Evolutionary conservation across 768 basidiomycete species (phyloP).

Genomic region (Termitomyces sp.): DNA sequence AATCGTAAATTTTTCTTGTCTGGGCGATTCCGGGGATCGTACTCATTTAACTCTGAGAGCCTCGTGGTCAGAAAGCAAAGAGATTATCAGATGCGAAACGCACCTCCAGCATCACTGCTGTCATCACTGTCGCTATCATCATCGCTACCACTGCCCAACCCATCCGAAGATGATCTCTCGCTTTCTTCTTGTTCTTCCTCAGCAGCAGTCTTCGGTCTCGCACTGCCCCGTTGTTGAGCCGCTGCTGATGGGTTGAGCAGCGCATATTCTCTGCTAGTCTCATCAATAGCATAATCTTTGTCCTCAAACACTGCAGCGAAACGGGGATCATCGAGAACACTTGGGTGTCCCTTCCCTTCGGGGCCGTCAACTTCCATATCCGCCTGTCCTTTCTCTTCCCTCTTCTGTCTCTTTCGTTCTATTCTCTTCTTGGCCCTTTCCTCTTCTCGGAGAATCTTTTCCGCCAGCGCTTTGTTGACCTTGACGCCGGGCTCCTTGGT

Average conservation of each 20-base stretch:
- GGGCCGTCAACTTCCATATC: constrained; percentile 30
- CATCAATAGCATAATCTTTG: constrained; percentile 89
- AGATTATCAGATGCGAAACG: constrained; percentile 13
- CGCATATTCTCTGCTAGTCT: constrained; percentile 82
- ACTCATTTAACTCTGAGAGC: constrained; percentile 42
- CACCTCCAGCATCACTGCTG: constrained; percentile 58
- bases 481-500: constrained; percentile 64
- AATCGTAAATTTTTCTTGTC: constrained; percentile 43
- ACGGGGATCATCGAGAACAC: constrained; percentile 77
- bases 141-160: constrained; percentile 39
- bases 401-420: constrained; percentile 47
- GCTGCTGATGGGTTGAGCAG: constrained; percentile 85
- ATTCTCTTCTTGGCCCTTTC: constrained; percentile 53
- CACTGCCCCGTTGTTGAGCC: constrained; percentile 41
- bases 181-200: constrained; percentile 89
- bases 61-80: background rate
- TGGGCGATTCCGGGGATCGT: constrained; percentile 44
- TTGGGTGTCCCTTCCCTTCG: constrained; percentile 33
- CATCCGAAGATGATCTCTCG: constrained; percentile 60
- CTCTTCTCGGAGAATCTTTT: constrained; percentile 68
- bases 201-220: constrained; percentile 66
- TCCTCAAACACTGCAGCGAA: constrained; percentile 90
- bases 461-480: constrained; percentile 77
- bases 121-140: constrained; percentile 35
- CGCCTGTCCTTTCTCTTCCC: constrained; percentile 32